Percentiles rank a stretch among this genome's conserved stretches.
Evolutionary conservation across 2,329 filamentous ascomycete genomes (phyloP).

Genomic region (Fusarium oligoseptatum): DNA sequence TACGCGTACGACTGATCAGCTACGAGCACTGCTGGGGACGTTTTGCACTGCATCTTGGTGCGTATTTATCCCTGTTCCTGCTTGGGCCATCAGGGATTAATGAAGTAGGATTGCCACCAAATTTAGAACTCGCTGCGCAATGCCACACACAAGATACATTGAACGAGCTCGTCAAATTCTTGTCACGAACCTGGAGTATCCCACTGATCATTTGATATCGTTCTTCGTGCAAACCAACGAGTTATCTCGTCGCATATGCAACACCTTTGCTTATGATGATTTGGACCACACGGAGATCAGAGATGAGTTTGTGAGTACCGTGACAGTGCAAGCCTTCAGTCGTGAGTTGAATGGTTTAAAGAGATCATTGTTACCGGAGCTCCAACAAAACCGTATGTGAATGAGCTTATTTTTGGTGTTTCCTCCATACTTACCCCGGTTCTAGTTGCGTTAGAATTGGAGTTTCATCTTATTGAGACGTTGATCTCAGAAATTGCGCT

Average conservation of each 20-base stretch:
- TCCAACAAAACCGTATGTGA: background rate
- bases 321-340: background rate
- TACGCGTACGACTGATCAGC: background rate
- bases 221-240: background rate
- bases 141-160: constrained; percentile 8
- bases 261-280: background rate
- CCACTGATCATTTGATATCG: background rate
- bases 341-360: background rate
- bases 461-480: background rate
- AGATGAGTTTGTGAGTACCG: background rate
- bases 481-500: background rate
- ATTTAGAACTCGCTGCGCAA: constrained; percentile 2
- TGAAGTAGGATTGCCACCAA: constrained; percentile 4
- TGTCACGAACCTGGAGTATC: background rate
- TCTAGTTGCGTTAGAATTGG: background rate
- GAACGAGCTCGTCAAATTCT: background rate
- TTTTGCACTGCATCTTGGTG: constrained; percentile 1
- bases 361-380: background rate
- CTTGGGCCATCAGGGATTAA: background rate
- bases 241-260: background rate
- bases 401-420: background rate
- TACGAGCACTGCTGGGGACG: background rate
- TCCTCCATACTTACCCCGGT: background rate
- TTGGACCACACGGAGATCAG: background rate
- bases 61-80: background rate